A percentile compares a stretch with the other conserved stretches of the same genome.
These are phyloP conservation scores for Tetradesmus lagerheimii DNA, from an alignment of 139 green algal genomes.

Conservation along the genomic window DNA sequence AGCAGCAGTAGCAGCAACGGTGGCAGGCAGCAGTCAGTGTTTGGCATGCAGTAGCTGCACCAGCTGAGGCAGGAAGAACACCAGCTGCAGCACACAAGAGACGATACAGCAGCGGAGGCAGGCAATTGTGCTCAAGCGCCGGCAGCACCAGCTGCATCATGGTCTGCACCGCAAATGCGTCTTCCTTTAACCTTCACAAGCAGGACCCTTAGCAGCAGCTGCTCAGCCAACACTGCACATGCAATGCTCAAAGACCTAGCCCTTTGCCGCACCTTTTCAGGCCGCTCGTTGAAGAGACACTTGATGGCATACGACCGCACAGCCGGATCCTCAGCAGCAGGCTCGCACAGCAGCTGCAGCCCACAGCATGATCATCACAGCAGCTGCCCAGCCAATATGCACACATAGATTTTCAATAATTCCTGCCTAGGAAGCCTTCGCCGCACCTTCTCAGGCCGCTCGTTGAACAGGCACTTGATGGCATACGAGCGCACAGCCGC, in stretches of 20 bases:
- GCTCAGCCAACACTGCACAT: neutral
- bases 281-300: constrained; percentile 55
- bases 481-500: constrained; percentile 58
- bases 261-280: constrained; percentile 45
- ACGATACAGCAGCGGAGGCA: too few relatives aligned
- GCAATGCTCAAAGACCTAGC: neutral
- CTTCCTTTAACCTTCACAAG: too few relatives aligned
- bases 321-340: constrained; percentile 23
- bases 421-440: too few relatives aligned
- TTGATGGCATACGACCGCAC: constrained; percentile 59
- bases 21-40: constrained; percentile 62
- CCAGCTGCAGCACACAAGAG: constrained; percentile 79
- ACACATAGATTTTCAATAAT: too few relatives aligned
- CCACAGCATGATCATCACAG: constrained; percentile 39
- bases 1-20: constrained; percentile 42
- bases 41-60: constrained; percentile 80
- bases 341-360: constrained; percentile 51
- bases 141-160: too few relatives aligned
- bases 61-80: constrained; percentile 96
- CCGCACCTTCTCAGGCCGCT: constrained; percentile 55
- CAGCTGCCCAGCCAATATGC: neutral
- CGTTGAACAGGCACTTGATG: constrained; percentile 62
- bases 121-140: constrained; percentile 38
- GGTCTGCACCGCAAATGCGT: too few relatives aligned
- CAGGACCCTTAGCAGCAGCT: too few relatives aligned